Conservation (phyloP, 2,329 filamentous ascomycete genomes). For the Fusarium napiforme region DNA sequence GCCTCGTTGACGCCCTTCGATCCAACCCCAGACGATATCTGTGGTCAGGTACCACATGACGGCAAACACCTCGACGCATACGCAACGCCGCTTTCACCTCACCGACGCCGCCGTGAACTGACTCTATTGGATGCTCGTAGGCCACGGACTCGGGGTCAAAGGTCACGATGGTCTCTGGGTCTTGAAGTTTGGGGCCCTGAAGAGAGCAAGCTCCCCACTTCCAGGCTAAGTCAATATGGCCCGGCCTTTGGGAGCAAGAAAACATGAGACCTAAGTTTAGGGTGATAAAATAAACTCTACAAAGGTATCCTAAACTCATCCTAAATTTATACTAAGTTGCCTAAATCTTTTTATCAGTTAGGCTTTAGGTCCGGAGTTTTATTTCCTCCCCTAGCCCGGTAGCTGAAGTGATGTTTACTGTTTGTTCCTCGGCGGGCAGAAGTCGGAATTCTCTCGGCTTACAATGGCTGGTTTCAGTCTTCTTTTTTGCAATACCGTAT, state of each 20-base stretch:
- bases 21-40: slow-evolving; percentile 38
- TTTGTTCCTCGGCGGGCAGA: background rate
- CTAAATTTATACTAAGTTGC: too few species aligned
- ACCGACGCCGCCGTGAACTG: slow-evolving; percentile 40
- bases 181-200: background rate
- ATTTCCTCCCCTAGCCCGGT: background rate
- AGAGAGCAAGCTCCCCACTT: slow-evolving; percentile 21
- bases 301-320: too few species aligned
- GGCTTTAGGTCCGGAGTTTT: too few species aligned
- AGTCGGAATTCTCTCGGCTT: slow-evolving; percentile 21
- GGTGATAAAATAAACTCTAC: too few species aligned
- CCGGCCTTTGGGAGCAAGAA: background rate
- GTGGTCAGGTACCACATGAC: slow-evolving; percentile 38
- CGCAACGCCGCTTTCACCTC: slow-evolving; percentile 37
- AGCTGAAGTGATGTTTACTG: background rate
- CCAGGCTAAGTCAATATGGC: slow-evolving; percentile 2
- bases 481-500: background rate
- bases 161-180: slow-evolving; percentile 38
- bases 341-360: too few species aligned
- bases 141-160: slow-evolving; percentile 40
- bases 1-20: slow-evolving; percentile 20
- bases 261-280: too few species aligned
- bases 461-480: background rate
- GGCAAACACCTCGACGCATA: slow-evolving; percentile 25
- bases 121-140: slow-evolving; percentile 31